These are phyloP conservation scores for Umbelopsis sp. DNA, from an alignment of 371 early-diverging fungal species.

Conservation along the genomic window DNA sequence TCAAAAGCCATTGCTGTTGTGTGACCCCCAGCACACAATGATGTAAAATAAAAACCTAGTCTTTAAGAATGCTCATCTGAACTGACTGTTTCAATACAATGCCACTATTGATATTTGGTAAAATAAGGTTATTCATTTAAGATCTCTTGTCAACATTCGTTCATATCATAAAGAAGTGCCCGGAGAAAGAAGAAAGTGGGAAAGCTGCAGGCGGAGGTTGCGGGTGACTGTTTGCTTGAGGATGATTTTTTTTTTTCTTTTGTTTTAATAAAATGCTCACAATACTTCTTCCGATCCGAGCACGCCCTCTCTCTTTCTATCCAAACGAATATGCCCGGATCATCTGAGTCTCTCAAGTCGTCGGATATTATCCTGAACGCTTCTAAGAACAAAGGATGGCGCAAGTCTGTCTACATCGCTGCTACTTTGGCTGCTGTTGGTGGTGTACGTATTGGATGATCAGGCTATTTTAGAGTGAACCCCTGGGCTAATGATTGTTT, in stretches of 20 bases:
- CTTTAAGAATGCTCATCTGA: too few species aligned
- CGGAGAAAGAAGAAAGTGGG: too few species aligned
- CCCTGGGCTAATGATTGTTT: background rate
- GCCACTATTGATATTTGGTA: too few species aligned
- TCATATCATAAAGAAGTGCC: too few species aligned
- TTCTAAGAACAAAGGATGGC: slow-evolving; percentile 14
- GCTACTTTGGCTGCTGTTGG: slow-evolving; percentile 25
- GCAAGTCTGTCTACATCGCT: slow-evolving; percentile 33
- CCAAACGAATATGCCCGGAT: background rate
- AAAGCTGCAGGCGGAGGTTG: too few species aligned
- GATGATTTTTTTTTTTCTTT: background rate
- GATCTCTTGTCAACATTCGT: too few species aligned
- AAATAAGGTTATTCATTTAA: too few species aligned
- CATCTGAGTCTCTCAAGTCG: slow-evolving; percentile 3
- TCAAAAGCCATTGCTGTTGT: background rate
- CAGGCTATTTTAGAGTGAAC: background rate
- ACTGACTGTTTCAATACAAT: background rate
- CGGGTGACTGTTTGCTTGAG: background rate
- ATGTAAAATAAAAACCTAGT: background rate
- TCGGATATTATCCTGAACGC: slow-evolving; percentile 3
- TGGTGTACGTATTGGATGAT: slow-evolving; percentile 22
- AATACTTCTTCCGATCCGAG: background rate
- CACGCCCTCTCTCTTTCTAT: background rate
- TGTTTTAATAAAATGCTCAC: background rate
- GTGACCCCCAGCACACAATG: background rate